Evolutionary conservation across 2,329 filamentous ascomycete genomes (phyloP), one percentile per base, ranked within the genome.

Genomic region (Lecanicillium sp.): DNA sequence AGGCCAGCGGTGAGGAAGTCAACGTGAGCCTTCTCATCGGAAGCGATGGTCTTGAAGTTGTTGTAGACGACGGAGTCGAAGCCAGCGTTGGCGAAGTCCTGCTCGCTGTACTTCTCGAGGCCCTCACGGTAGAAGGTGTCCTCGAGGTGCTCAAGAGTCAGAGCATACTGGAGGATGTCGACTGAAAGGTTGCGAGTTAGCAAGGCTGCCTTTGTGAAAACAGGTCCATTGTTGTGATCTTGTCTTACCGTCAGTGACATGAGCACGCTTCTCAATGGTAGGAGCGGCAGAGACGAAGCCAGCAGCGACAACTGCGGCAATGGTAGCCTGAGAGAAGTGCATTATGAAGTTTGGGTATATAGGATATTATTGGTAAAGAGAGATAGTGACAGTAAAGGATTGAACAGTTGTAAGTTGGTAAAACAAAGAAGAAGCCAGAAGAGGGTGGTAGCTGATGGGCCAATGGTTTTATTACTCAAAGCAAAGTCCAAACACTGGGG

Each of bases 71-170:
- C 53, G 29, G 68, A 59, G 41, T 57, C 66, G 43, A 83, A 68
- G 44, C 80, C 80, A 12, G 81, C 66, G 28, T 77, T 75, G 17
- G 64, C 55, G 61, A 88, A 87, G 52, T 85, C 76, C 20, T 69
- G 58, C 29, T 74, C 69, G 18, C 75, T 68, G 63, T 87, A 84
- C 58, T 77, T 72, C 46, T 69, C 68, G 54, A 87, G 84, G 28
- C 81, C 82, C 54, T 83, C 70, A 49, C 74, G 69, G 69, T 88
- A 87, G 62, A 86, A 87, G 40, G 71, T 68, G 17, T 78, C 70
- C 64, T 87, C 84, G 51, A 87, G 79, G 62, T 83, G 79, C 62
- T 88, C 84, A 33, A 86, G 69, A 5, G 82, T 86, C 40, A 86
- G 66, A 45, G 82, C 82, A 54, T 43, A 43, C 37, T 43, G 37